Percentiles rank a stretch among this genome's conserved stretches.
Evolutionary conservation across 805 yeast genomes (phyloP).

Genomic region (Clavispora carvajalis): DNA sequence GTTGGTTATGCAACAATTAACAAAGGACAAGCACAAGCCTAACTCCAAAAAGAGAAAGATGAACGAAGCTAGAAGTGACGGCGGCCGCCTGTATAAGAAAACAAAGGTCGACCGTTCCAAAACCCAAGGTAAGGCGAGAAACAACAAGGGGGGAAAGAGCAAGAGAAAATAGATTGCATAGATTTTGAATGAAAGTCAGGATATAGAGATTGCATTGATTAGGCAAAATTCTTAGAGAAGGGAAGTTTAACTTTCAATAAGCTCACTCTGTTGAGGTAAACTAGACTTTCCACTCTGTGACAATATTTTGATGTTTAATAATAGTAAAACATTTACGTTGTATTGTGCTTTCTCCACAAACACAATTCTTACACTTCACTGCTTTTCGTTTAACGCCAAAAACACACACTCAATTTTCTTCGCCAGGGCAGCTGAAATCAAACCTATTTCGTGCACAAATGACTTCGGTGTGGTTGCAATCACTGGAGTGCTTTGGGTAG

Average conservation of each 20-base stretch:
- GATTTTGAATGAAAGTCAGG: background rate
- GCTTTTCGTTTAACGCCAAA: no score
- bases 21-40: constrained; percentile 48
- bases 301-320: no score
- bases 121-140: constrained; percentile 15
- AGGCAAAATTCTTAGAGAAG: background rate
- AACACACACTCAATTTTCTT: no score
- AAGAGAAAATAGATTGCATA: constrained; percentile 2
- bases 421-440: no score
- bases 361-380: no score
- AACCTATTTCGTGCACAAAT: no score
- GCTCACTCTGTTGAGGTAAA: no score
- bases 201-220: background rate
- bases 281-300: no score
- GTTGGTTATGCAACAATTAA: constrained; percentile 32
- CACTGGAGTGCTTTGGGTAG: no score
- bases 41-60: constrained; percentile 71
- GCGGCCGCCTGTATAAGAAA: constrained; percentile 65
- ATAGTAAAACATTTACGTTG: no score
- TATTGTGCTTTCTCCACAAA: no score
- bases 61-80: constrained; percentile 47
- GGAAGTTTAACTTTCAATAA: background rate
- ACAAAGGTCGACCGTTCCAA: constrained; percentile 64
- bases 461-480: no score
- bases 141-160: constrained; percentile 8